A percentile compares a stretch with the other conserved stretches of the same genome.
Conservation (phyloP, 148 eudicot genomes). For the Persicaria maculosa region DNA sequence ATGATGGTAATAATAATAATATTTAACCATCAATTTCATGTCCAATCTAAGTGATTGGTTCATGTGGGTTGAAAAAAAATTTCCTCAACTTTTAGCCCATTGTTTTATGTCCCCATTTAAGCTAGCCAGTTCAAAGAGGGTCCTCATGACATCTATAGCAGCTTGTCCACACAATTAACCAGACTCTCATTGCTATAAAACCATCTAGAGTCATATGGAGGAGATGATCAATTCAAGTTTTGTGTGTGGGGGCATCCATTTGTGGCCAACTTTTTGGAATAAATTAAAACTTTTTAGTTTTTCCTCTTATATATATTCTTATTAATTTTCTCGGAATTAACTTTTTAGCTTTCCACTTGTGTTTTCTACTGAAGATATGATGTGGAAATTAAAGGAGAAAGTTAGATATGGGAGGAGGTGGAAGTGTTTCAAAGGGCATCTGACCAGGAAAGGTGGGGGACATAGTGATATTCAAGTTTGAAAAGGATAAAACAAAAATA, state of each 20-base stretch:
- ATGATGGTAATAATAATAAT: not conserved
- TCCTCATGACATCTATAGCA: slow-evolving; percentile 24
- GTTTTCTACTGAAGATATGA: slow-evolving; percentile 28
- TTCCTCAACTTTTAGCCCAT: slow-evolving; percentile 31
- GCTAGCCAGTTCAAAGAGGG: slow-evolving; percentile 20
- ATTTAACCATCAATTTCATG: slow-evolving; percentile 21
- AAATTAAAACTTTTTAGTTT: slow-evolving; percentile 8
- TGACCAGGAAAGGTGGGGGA: slow-evolving; percentile 35
- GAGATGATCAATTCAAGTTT: not conserved
- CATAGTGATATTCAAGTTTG: slow-evolving; percentile 30
- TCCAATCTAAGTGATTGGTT: slow-evolving; percentile 26
- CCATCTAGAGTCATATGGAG: slow-evolving; percentile 15
- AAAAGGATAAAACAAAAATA: slow-evolving; percentile 7
- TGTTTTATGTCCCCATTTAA: slow-evolving; percentile 35
- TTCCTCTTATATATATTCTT: not conserved
- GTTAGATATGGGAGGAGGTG: slow-evolving; percentile 3
- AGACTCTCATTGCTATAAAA: not conserved
- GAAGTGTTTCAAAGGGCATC: slow-evolving; percentile 8
- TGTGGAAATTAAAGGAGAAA: slow-evolving; percentile 16
- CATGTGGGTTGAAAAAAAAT: slow-evolving; percentile 11
- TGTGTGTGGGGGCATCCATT: slow-evolving; percentile 16
- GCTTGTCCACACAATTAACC: slow-evolving; percentile 20
- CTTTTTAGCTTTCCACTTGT: slow-evolving; percentile 20
- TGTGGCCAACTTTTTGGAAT: slow-evolving; percentile 20
- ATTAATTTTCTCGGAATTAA: not conserved